Conservation (phyloP, 441 rosid genomes). For the Syzygium malaccense region DNA sequence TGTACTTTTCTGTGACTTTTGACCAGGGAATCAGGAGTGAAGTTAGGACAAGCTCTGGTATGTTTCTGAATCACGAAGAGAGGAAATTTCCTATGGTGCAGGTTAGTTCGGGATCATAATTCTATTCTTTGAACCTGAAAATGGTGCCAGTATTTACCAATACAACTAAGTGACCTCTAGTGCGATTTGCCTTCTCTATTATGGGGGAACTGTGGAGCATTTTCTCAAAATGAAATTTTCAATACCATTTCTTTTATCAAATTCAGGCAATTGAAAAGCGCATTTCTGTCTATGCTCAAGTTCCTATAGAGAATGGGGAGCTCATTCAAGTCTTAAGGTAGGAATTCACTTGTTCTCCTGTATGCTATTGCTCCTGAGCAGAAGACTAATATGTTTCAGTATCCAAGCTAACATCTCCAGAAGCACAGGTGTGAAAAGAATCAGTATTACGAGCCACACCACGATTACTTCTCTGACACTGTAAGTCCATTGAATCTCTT, state of each 20-base stretch:
- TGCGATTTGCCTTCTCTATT: background rate
- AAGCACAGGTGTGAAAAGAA: conserved; percentile 87
- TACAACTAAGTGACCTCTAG: background rate
- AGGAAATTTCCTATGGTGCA: conserved; percentile 68
- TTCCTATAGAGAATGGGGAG: conserved; percentile 89
- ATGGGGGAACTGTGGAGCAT: background rate
- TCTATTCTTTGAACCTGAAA: background rate
- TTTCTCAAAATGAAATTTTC: background rate
- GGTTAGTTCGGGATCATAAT: conserved; percentile 30
- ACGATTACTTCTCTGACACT: conserved; percentile 83
- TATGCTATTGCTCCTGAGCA: conserved; percentile 13
- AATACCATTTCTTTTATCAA: background rate
- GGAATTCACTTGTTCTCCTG: conserved; percentile 17
- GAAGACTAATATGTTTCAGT: conserved; percentile 21
- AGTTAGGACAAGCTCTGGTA: conserved; percentile 96
- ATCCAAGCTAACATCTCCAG: conserved; percentile 59
- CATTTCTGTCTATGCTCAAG: conserved; percentile 89
- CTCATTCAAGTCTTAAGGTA: conserved; percentile 92
- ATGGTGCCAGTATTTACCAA: background rate
- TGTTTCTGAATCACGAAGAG: conserved; percentile 70
- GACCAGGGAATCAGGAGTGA: conserved; percentile 82
- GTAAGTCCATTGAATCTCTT: conserved; percentile 36
- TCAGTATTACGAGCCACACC: conserved; percentile 92
- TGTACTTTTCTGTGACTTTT: background rate
- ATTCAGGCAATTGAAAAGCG: conserved; percentile 85